Conservation (phyloP, 1,139 yeast species). For the Scheffersomyces illinoinensis region DNA sequence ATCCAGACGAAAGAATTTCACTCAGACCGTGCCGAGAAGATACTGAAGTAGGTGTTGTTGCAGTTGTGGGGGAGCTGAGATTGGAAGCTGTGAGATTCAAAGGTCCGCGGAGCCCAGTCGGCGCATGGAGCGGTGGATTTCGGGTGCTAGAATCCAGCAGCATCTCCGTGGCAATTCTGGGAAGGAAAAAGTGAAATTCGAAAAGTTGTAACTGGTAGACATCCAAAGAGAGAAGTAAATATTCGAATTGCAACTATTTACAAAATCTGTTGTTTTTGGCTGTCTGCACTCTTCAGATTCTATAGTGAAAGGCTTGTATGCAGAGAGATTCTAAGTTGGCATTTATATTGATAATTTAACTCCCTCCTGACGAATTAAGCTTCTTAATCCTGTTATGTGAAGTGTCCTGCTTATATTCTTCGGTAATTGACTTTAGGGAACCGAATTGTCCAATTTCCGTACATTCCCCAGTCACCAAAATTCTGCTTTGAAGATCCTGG, state of each 20-base stretch:
- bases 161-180: neutral
- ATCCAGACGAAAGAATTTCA: neutral
- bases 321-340: too few relatives aligned
- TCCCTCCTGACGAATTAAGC: too few relatives aligned
- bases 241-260: neutral
- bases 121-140: neutral
- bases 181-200: neutral
- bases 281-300: neutral
- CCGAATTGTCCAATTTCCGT: too few relatives aligned
- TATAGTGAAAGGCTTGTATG: too few relatives aligned
- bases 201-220: neutral
- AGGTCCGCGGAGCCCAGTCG: neutral
- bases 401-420: too few relatives aligned
- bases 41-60: slow-evolving; percentile 8
- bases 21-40: slow-evolving; percentile 5
- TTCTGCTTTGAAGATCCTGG: too few relatives aligned
- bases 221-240: neutral
- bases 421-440: too few relatives aligned
- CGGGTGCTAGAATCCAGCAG: neutral
- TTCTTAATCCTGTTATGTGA: too few relatives aligned
- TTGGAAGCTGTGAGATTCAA: neutral
- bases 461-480: too few relatives aligned
- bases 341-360: too few relatives aligned
- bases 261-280: neutral
- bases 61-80: slow-evolving; percentile 6